Base-by-base conservation (phyloP, 352 stramenopile genomes). In the Globisporangium radiosum region DNA sequence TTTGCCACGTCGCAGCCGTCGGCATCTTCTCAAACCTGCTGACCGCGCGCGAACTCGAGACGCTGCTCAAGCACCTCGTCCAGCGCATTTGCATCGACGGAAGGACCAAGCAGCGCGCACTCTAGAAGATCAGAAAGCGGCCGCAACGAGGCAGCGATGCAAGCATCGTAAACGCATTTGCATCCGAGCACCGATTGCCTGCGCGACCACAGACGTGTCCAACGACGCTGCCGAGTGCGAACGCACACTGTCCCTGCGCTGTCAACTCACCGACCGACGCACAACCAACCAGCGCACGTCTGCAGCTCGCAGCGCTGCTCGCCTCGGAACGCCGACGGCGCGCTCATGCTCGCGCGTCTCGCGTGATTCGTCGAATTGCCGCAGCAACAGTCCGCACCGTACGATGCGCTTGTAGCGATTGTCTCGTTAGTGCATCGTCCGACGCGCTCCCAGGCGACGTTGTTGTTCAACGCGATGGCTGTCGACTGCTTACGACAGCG, bases 11-110 rank as follows among this genome's bases (percentile, higher is more conserved):
- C 1, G 54, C 75, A 1, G 68, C 68, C 2, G 47, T 68, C 1
- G 75, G 78, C 9, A 92, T 88, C 52, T 72, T 88, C n/a, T 90
- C 82, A 11, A 52, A 59, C 19, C 56, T 88, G 6, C 56, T 92
- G 38, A 79, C 75, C 1, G 82, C 88, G 38, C 63, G 85, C 25
- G 78, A 88, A 49, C 62, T 90, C 0, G 69, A 88, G 49, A 75
- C 68, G 6, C 53, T 92, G 14, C 60, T 92, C 6, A 57, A 88
- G 38, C 73, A 75, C 14, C 67, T 90, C 2, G 68, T 88, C 3
- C 75, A 90, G 52, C 62, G 75, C 9, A 49, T 85, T 0, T 69
- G 70, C 14, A 73, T 92, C 10, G 68, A 86, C 36, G 40, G 84
- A 0, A 14, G 68, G 2, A 59, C 75, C 25, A 59, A 69, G 40